Base-by-base conservation (phyloP, 768 basidiomycete species). In the Lactifluus piperatus region DNA sequence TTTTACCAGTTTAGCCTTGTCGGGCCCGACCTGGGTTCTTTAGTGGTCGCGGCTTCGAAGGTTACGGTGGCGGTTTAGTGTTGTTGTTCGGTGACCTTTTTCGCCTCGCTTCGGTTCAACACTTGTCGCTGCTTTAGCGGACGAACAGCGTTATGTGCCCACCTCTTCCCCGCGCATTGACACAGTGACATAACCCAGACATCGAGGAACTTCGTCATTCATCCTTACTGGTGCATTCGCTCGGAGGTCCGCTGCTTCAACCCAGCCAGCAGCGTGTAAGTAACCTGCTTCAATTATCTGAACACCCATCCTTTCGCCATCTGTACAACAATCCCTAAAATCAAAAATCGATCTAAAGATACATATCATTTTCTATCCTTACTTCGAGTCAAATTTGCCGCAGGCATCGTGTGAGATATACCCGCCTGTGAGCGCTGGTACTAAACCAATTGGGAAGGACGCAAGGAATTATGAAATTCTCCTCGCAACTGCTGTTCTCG, bases 381-480 rank as follows among this genome's bases (percentile, higher is more conserved):
- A 1, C 11, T 43, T 32, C 57, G 45, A n/a, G 46, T 62, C 9
- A 58, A 51, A 13, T 16, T 58, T 7, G 63, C 60, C 1, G 49
- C 48, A 7, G 63, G 63, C n/a, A 64, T 62, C 43, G 5, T 57
- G 44, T 50, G 61, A n/a, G 94, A 97, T 71, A 75, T 95, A 14
- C 76, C 73, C 47, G 77, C 86, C 1, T 79, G 94, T 43, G 73
- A 76, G 1, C 91, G 92, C 1, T 94, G 82, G 77, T 97, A 95
- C 69, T 58, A 76, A 34, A 85, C 82, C 55, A 92, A 97, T 73
- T 97, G 94, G n/a, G 94, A 82, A 76, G 10, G 91, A 94, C 69
- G 92, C 88, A 6, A 92, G 87, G 84, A 91, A 91, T 68, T 95
- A 95, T 71, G 78, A 94, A 51, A 91, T 95, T 7, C 66, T 94